phyloP scores from a whole-genome alignment of 2,329 filamentous ascomycete genomes.

The Colletotrichum sp. region DNA sequence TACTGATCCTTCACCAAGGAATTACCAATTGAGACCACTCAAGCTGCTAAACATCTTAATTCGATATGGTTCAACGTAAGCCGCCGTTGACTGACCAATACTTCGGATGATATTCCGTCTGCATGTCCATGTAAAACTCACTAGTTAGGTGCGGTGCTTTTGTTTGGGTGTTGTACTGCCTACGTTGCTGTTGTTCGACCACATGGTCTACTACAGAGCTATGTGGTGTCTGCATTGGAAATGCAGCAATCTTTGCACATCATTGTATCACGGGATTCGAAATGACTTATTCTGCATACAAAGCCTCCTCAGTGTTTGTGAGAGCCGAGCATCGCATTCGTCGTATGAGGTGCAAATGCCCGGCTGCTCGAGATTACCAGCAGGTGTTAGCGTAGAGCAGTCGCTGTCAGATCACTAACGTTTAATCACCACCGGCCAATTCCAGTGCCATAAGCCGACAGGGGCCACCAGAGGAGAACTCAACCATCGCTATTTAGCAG shows the following conservation, averaged over 20 bases:
- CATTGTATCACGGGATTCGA: background rate
- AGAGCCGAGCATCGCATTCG: background rate
- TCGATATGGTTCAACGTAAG: background rate
- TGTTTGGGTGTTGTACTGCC: background rate
- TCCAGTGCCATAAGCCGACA: background rate
- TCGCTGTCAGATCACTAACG: background rate
- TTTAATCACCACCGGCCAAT: background rate
- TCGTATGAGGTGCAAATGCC: background rate
- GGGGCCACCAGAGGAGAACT: background rate
- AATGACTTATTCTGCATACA: background rate
- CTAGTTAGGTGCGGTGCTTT: background rate
- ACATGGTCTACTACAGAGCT: background rate
- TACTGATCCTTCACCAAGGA: background rate
- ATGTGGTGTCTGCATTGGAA: background rate
- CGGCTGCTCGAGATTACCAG: background rate
- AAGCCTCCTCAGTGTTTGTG: background rate
- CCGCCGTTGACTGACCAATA: background rate
- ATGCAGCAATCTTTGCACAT: accelerated
- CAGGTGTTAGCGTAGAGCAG: background rate
- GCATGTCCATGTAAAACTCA: background rate
- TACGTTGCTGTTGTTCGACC: background rate
- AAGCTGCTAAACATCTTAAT: background rate
- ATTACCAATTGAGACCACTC: background rate
- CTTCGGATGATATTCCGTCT: background rate
- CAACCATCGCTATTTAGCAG: background rate